A percentile compares a stretch with the other conserved stretches of the same genome.
Conservation (phyloP, 2,329 filamentous ascomycete genomes). For the Rutstroemia sp. region DNA sequence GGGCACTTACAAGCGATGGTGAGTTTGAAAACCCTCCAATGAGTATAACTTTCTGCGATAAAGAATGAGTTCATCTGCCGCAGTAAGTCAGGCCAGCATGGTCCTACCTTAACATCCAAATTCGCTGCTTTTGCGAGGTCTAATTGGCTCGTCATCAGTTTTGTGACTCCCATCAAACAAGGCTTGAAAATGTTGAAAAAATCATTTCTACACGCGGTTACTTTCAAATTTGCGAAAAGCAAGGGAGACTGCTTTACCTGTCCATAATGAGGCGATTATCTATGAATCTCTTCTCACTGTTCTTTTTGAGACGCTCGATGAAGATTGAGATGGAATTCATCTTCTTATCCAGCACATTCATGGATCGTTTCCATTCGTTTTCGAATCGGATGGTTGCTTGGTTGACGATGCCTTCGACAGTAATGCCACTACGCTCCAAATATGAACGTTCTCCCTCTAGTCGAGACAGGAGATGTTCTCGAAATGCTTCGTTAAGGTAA, state of each 20-base stretch:
- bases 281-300: neutral
- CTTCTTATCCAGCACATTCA: neutral
- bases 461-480: conserved; percentile 4
- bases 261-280: neutral
- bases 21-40: conserved; percentile 2
- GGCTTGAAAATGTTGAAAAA: neutral
- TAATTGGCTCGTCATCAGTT: neutral
- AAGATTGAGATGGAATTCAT: neutral
- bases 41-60: neutral
- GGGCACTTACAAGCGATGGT: neutral
- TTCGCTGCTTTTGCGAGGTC: neutral
- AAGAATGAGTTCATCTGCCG: neutral
- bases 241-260: neutral
- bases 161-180: neutral
- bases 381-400: conserved; percentile 10
- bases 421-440: conserved; percentile 9
- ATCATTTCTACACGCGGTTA: neutral
- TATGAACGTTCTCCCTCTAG: conserved; percentile 7
- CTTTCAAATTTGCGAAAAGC: neutral
- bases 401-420: conserved; percentile 10
- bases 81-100: neutral
- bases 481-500: conserved; percentile 15
- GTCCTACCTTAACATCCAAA: neutral
- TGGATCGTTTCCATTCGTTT: conserved; percentile 5
- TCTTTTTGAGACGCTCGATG: neutral